These are phyloP conservation scores for Dryas integrifolia DNA, from an alignment of 331 rosid genomes.

Conservation along the genomic window DNA sequence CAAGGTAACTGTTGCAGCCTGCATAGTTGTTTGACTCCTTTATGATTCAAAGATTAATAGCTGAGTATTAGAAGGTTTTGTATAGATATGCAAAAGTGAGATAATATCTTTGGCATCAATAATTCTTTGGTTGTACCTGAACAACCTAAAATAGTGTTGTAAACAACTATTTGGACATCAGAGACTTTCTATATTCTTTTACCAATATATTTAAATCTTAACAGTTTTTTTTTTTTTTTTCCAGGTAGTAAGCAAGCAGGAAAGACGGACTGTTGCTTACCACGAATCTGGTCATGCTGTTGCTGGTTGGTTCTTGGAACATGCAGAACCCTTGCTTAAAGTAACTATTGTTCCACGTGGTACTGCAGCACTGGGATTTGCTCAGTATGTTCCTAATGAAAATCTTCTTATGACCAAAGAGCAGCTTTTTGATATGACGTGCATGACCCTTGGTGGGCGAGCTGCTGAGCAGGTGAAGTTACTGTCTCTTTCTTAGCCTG, in stretches of 20 bases:
- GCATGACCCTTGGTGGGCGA: conserved; percentile 95
- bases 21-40: neutral
- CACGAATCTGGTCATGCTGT: conserved; percentile 98
- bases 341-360: conserved; percentile 93
- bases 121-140: neutral
- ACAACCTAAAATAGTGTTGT: neutral
- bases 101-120: neutral
- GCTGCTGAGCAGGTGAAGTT: conserved; percentile 85
- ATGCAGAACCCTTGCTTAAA: conserved; percentile 81
- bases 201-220: neutral
- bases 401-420: conserved; percentile 89
- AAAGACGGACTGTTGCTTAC: conserved; percentile 85
- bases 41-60: neutral
- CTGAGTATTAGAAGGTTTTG: neutral
- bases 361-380: conserved; percentile 89
- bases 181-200: neutral
- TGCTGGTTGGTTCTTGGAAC: conserved; percentile 85
- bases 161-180: conserved; percentile 5
- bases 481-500: neutral
- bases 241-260: conserved; percentile 86
- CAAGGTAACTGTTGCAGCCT: conserved; percentile 40
- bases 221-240: neutral
- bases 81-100: conserved; percentile 1
- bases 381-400: conserved; percentile 86
- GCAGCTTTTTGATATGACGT: conserved; percentile 86